Evolutionary conservation across 1,139 yeast genomes (phyloP), one percentile per base, ranked within the genome.

Genomic region (Yamadazyma triangularis): DNA sequence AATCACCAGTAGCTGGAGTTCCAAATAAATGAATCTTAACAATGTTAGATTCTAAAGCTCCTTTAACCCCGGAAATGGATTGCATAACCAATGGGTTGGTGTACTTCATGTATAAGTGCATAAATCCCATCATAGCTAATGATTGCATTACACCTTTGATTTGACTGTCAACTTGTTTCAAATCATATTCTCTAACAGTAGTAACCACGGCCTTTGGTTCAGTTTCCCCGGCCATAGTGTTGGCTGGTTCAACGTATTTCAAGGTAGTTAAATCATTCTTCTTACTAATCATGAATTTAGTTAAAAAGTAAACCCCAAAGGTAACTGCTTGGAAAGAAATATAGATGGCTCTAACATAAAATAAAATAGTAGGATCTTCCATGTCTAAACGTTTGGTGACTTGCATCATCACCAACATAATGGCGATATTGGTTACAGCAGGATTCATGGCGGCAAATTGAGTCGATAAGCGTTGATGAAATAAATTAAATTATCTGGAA

Each of bases 351-450:
- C 99, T 81, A 37, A 86, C 89, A 57, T 79, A 84, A 55, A 83
- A 65, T 38, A 89, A 70, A 37, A 79, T 74, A 44, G 65, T 63
- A 32, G 94, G 91, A 62, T 91, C 77, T 59, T 89, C 97, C 65
- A 89, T 80, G 60, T 91, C 94, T 44, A 91, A 72, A 57, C 77
- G 78, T 64, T 88, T 87, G 45, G 96, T 78, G 42, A 88, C 83
- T 65, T 91, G 97, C 96, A 89, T 91, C 88, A 88, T 85, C 71
- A 81, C 82, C 58, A 91, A 83, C 96, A 89, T 89, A 76, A 91
- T 66, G 48, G 73, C 86, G 51, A 91, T 67, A 67, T 91, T 89
- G 47, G 88, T 65, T 45, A 88, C 69, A 47, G 95, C 95, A 31
- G 98, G 93, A 56, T 86, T 86, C 84, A 85, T 77, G 8, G 41